Percentiles rank a stretch among this genome's conserved stretches.
Conservation (phyloP, 805 yeast species). For the Sungouiozyma intestinalis region DNA sequence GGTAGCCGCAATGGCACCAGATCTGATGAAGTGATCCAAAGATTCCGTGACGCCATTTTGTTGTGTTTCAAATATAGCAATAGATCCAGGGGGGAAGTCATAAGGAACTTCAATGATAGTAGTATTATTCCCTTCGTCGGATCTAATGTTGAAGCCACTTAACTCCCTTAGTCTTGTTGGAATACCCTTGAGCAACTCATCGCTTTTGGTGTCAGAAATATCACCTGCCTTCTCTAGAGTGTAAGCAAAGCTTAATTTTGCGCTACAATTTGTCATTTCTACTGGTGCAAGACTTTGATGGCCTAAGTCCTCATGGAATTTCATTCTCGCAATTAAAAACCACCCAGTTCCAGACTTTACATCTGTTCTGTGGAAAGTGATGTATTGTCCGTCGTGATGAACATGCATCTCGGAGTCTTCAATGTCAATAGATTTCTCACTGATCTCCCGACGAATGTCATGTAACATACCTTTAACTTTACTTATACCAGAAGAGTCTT, state of each 20-base stretch:
- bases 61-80: slow-evolving; percentile 68
- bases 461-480: slow-evolving; percentile 54
- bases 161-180: slow-evolving; percentile 53
- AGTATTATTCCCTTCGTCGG: slow-evolving; percentile 32
- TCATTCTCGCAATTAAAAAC: slow-evolving; percentile 79
- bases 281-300: slow-evolving; percentile 50
- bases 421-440: slow-evolving; percentile 34
- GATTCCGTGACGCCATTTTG: slow-evolving; percentile 55
- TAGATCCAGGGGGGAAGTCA: slow-evolving; percentile 79
- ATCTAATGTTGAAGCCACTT: slow-evolving; percentile 38
- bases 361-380: slow-evolving; percentile 80
- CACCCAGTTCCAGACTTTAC: slow-evolving; percentile 81
- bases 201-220: slow-evolving; percentile 26
- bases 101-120: slow-evolving; percentile 50
- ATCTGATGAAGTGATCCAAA: slow-evolving; percentile 55
- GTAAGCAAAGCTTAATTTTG: slow-evolving; percentile 48
- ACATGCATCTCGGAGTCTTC: slow-evolving; percentile 84
- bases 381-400: slow-evolving; percentile 87
- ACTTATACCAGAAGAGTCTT: slow-evolving; percentile 53
- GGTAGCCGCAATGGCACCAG: slow-evolving; percentile 72
- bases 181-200: slow-evolving; percentile 44
- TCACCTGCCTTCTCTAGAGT: slow-evolving; percentile 46
- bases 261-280: slow-evolving; percentile 48
- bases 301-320: slow-evolving; percentile 41
- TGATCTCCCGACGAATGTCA: slow-evolving; percentile 45